Evolutionary conservation across 73 alveolate species (phyloP).

Genomic region (Paramecium sexaurelia): DNA sequence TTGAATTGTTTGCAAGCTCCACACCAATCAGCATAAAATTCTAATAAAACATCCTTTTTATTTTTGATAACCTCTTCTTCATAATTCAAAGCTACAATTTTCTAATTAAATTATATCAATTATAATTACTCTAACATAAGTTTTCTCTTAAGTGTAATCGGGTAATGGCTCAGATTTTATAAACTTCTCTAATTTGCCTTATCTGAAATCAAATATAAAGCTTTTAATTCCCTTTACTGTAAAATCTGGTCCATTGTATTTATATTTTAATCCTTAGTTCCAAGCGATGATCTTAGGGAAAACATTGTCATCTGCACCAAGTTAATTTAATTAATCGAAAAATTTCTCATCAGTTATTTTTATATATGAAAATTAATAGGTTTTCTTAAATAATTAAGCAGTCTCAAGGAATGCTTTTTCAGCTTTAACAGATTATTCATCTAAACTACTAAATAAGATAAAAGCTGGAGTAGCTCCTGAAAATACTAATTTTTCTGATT

Average conservation of each 20-base stretch:
- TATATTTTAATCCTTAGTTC: constrained; percentile 1
- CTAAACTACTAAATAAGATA: not conserved
- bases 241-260: constrained; percentile 53
- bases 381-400: not conserved
- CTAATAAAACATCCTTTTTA: constrained; percentile 14
- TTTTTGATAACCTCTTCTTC: constrained; percentile 39
- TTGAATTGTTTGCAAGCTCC: constrained; percentile 21
- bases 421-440: not conserved
- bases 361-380: not conserved
- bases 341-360: constrained; percentile 36
- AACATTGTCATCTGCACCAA: constrained; percentile 53
- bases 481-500: not conserved
- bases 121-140: constrained; percentile 3
- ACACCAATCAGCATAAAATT: constrained; percentile 51
- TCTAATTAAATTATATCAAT: not conserved
- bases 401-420: constrained; percentile 56
- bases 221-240: constrained; percentile 35
- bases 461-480: constrained; percentile 31
- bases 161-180: constrained; percentile 40
- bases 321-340: not conserved
- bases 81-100: constrained; percentile 36
- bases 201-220: constrained; percentile 41
- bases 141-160: not conserved
- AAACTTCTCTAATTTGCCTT: constrained; percentile 23
- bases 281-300: constrained; percentile 22